Evolutionary conservation across 306 rosid species (phyloP).

Genomic region (Rubus parviflorus): DNA sequence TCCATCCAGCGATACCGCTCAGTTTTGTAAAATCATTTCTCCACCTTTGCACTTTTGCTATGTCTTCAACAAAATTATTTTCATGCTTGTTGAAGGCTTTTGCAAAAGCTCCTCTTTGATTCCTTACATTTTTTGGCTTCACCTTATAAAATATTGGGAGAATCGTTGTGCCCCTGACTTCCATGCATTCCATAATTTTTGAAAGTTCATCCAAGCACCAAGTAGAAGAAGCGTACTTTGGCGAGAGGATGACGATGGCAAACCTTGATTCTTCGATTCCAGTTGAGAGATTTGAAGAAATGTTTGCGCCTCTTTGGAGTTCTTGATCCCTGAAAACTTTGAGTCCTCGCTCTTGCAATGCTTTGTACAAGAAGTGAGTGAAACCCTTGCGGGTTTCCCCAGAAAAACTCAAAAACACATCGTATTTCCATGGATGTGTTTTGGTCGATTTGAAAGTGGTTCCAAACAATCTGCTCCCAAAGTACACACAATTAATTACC

Average conservation of each 20-base stretch:
- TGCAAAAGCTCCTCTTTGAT: not conserved
- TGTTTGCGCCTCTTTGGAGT: not conserved
- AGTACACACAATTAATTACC: not conserved
- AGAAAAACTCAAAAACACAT: not conserved
- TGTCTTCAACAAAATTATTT: not conserved
- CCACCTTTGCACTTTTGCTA: not conserved
- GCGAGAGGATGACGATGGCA: not conserved
- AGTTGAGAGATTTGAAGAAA: not conserved
- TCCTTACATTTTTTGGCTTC: not conserved
- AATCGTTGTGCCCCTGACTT: not conserved
- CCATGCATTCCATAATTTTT: not conserved
- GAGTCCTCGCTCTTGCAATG: not conserved
- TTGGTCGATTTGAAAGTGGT: not conserved
- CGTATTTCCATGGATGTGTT: not conserved
- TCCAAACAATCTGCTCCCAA: not conserved
- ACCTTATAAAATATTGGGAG: not conserved
- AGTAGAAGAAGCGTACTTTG: not conserved
- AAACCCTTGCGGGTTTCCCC: conserved; percentile 10
- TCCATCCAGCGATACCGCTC: not conserved
- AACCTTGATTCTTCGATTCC: not conserved
- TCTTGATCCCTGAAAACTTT: not conserved
- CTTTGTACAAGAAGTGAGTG: conserved; percentile 2
- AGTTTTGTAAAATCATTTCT: not conserved
- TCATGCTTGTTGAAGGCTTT: not conserved
- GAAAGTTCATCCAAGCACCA: not conserved